Evolutionary conservation across 192 early-diverging fungal species (phyloP).

Genomic region (Geranomyces michiganensis): DNA sequence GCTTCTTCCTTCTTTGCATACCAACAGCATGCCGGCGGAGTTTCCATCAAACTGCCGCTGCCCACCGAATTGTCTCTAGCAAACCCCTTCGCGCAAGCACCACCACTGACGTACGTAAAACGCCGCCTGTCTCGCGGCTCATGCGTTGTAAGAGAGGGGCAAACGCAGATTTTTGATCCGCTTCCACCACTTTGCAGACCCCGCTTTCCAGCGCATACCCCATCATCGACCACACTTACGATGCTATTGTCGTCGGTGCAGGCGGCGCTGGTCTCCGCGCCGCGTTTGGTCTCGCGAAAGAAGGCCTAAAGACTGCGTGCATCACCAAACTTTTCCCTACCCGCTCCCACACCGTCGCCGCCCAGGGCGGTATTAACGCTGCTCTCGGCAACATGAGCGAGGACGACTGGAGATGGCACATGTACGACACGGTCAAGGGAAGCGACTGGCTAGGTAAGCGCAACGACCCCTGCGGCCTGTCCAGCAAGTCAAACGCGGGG

Average conservation of each 20-base stretch:
- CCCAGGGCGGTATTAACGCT: conserved; percentile 99
- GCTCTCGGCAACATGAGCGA: conserved; percentile 99
- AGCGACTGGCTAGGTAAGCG: conserved; percentile 93
- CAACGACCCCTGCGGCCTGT: too few species aligned
- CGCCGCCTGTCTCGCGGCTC: background rate
- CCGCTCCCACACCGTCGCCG: conserved; percentile 97
- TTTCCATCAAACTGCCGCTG: conserved; percentile 68
- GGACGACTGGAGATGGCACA: conserved; percentile 99
- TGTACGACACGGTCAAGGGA: conserved; percentile 99
- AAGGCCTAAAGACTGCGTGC: conserved; percentile 93
- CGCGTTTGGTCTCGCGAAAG: conserved; percentile 89
- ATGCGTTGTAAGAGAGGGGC: background rate
- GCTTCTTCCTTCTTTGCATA: background rate
- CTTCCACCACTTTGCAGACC: background rate
- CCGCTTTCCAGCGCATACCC: conserved; percentile 77
- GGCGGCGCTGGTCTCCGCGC: conserved; percentile 98
- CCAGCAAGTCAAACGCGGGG: too few species aligned
- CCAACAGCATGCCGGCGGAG: conserved; percentile 46
- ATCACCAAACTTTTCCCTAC: conserved; percentile 99
- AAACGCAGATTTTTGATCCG: too few species aligned
- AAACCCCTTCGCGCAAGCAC: conserved; percentile 76
- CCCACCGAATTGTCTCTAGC: conserved; percentile 69
- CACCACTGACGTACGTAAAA: conserved; percentile 66
- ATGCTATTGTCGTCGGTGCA: conserved; percentile 97
- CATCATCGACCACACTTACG: conserved; percentile 97